Evolutionary conservation across 2,329 filamentous ascomycete genomes (phyloP), one percentile per base, ranked within the genome.

Genomic region (Beauveria pseudobassiana): DNA sequence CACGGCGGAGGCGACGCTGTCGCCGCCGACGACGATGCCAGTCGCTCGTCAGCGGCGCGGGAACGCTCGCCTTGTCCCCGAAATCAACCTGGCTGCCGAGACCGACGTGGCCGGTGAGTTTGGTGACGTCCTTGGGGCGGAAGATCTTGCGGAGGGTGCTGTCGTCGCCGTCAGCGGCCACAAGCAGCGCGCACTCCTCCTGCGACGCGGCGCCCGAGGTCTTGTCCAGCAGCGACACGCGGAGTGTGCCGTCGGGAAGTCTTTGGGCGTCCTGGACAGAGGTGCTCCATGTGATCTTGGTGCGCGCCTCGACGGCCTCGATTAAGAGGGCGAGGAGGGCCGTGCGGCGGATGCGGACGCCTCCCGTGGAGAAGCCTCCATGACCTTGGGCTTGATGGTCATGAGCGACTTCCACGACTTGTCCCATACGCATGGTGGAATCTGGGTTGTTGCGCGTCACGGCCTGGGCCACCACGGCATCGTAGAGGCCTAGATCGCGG

Each of bases 111-210:
- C 75, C 75, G 16, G 71, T 67, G 65, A 71, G 77, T 18, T 69
- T 48, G 42, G 77, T 69, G 5, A 49, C 64, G 63, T 77, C 73
- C 5, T 69, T 65, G 24, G 75, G 75, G 34, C 75, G 68, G 14
- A 79, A 61, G 5, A 61, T 61, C 3, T 66, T 64, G 43, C 77
- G 67, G 10, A 78, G 67, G 64, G 71, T 74, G 65, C 74, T 77
- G 38, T 67, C 69, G 3, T 73, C 69, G 1, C 77, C 77, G 65
- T 78, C 77, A 1, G 76, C 75, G 7, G 72, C 75, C 45, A 79
- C 67, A 3, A 79, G 67, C 16, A 79, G 51, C 63, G 78, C 75
- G 62, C 73, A 75, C 28, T 57, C 56, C 34, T 38, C 45, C 9
- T 51, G 34, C 22, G 51, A 51, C 8, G 26, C 28, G 26, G 54